phyloP scores from a whole-genome alignment of 805 yeast species.

The Wickerhamiella galacta region DNA sequence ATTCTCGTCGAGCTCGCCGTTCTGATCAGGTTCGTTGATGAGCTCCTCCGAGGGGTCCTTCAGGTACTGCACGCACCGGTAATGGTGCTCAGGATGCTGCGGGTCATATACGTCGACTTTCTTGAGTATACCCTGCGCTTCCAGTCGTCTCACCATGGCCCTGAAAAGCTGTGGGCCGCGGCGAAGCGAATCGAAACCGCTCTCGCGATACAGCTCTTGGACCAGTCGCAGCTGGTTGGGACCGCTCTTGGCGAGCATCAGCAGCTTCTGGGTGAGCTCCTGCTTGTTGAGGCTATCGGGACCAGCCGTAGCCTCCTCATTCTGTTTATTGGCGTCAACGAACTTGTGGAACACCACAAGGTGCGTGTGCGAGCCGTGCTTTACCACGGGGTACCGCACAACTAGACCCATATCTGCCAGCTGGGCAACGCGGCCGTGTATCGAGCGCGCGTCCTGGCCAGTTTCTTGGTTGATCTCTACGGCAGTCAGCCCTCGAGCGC shows the following conservation, averaged over 20 bases:
- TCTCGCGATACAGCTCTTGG: conserved; percentile 25
- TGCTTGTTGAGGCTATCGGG: conserved; percentile 1
- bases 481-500: conserved; percentile 24
- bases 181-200: conserved; percentile 22
- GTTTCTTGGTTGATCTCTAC: conserved; percentile 23
- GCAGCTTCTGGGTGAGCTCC: conserved; percentile 6
- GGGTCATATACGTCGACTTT: conserved; percentile 22
- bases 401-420: conserved; percentile 23
- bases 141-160: conserved; percentile 15
- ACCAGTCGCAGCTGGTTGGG: conserved; percentile 21
- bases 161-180: conserved; percentile 13
- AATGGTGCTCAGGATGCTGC: conserved; percentile 17
- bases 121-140: conserved; percentile 16
- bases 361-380: conserved; percentile 20
- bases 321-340: conserved; percentile 19
- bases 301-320: neutral
- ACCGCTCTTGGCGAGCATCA: conserved; percentile 17
- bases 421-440: conserved; percentile 21
- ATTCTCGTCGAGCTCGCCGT: conserved; percentile 17
- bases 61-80: conserved; percentile 22
- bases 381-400: conserved; percentile 20
- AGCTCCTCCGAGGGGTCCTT: conserved; percentile 19
- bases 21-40: conserved; percentile 21
- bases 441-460: conserved; percentile 27
- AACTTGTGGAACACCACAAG: conserved; percentile 21